These are phyloP conservation scores for Xylaria sp. DNA, from an alignment of 2,329 filamentous ascomycete species.

Conservation along the genomic window DNA sequence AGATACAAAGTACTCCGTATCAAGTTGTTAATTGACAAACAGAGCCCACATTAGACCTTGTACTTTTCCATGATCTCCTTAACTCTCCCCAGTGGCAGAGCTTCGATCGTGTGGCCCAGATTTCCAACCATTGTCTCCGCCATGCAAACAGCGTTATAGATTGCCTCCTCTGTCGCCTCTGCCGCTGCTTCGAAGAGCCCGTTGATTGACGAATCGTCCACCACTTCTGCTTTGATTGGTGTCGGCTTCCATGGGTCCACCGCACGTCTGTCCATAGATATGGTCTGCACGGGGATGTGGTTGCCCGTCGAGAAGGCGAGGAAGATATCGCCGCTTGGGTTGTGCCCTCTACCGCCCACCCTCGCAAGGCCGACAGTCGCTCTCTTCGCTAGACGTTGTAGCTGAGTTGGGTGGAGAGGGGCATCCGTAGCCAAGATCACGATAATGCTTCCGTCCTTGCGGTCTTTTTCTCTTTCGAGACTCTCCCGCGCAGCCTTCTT, in stretches of 20 bases:
- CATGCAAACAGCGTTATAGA: constrained; percentile 68
- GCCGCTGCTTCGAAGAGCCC: constrained; percentile 65
- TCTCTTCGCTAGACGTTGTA: constrained; percentile 63
- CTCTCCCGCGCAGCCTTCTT: constrained; percentile 40
- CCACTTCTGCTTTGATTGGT: constrained; percentile 48
- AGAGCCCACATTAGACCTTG: constrained; percentile 6
- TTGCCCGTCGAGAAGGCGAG: constrained; percentile 70
- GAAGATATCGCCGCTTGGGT: constrained; percentile 70
- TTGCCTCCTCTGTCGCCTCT: constrained; percentile 69
- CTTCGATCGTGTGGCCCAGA: constrained; percentile 55
- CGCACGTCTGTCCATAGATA: constrained; percentile 39
- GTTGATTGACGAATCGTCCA: constrained; percentile 66
- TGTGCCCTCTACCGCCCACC: constrained; percentile 66
- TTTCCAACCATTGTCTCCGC: constrained; percentile 64
- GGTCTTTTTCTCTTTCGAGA: constrained; percentile 49
- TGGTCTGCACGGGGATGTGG: constrained; percentile 52
- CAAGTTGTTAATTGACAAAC: neutral
- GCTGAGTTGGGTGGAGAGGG: constrained; percentile 62
- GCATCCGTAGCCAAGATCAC: constrained; percentile 65
- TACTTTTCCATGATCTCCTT: constrained; percentile 54
- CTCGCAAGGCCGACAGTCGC: constrained; percentile 65
- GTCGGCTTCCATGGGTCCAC: constrained; percentile 50
- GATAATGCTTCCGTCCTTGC: constrained; percentile 67
- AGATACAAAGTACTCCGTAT: too few relatives aligned
- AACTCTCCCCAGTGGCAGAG: constrained; percentile 53